phyloP scores from a whole-genome alignment of 495 filamentous ascomycete species.

The Penicillium steckii region DNA sequence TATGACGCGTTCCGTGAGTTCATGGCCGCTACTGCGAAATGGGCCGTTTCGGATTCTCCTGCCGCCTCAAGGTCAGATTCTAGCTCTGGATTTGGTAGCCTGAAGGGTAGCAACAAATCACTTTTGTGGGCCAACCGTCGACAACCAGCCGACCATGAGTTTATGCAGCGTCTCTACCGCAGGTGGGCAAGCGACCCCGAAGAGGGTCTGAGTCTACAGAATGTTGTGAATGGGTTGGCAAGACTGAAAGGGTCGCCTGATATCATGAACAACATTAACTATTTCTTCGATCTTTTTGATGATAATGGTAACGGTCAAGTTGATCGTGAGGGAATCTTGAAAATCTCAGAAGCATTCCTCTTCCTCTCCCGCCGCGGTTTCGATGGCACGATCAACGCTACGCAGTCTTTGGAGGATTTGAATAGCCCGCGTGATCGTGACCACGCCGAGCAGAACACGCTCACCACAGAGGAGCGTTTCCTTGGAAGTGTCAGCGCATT shows the following conservation, averaged over 20 bases:
- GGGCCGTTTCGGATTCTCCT: constrained; percentile 84
- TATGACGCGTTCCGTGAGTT: constrained; percentile 96
- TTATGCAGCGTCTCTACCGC: constrained; percentile 83
- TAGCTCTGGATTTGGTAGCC: constrained; percentile 52
- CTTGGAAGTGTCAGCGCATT: constrained; percentile 91
- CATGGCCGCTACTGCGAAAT: constrained; percentile 80
- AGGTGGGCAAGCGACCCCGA: constrained; percentile 80
- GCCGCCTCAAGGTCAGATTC: constrained; percentile 56
- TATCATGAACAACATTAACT: constrained; percentile 95
- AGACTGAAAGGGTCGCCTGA: constrained; percentile 88
- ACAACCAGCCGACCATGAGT: constrained; percentile 92
- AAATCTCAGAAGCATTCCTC: constrained; percentile 90
- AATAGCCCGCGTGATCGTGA: constrained; percentile 21
- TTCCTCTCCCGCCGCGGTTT: constrained; percentile 88
- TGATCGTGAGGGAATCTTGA: constrained; percentile 93
- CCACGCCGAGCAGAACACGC: constrained; percentile 30
- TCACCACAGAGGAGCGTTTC: constrained; percentile 73
- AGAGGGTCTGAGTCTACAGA: constrained; percentile 76
- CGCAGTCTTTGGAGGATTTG: constrained; percentile 36
- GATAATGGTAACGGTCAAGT: constrained; percentile 88
- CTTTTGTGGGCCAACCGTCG: constrained; percentile 72
- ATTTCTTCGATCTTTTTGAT: constrained; percentile 97
- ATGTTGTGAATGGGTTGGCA: constrained; percentile 88
- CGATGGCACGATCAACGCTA: constrained; percentile 64
- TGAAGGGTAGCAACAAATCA: constrained; percentile 39